Base-by-base conservation (phyloP, 495 filamentous ascomycete species). In the Peziza echinospora region DNA sequence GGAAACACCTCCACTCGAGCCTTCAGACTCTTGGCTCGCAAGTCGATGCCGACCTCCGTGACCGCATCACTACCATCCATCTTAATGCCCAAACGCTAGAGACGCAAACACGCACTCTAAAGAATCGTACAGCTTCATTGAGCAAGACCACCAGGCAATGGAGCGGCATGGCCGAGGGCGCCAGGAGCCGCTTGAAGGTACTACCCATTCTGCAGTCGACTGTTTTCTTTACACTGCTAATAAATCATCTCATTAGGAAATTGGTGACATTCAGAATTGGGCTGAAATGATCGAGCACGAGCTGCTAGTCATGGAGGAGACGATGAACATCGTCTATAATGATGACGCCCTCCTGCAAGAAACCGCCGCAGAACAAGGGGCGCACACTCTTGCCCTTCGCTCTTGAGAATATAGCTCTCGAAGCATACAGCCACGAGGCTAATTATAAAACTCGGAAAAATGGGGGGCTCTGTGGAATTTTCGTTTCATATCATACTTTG, bases 261-360 rank as follows among this genome's bases (percentile, higher is more conserved):
- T 93, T 55, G 89, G 89, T 24, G 84, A 94, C 60, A 75, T 94
- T 62, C 89, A 94, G 72, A 93, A 93, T 60, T 94, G 86, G 86
- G 87, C 87, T 34, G 89, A 97, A 73, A 71, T 92, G 68, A 69
- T 94, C 55, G 89, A 97, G 70, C 63, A 82, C 60, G 87, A 94
- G 65, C 71, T 97, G 51, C 57, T 85, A 55, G 75, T 91, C 49
- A 57, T 97, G 28, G 84, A 91, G 64, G 85, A 93, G 71, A 84
- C 82, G 45, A 55, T 93, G 61, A 64, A 79, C 57, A 59, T 81
- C 50, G 83, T 71, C 6, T 60, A 61, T 26, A 64, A 70, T 46
- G 70, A 68, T 5, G 50, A 59, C 13, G n/a, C 10, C n/a, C n/a
- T 43, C 41, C 13, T 37, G 30, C 30, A 37, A 7, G 30, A 37